phyloP scores from a whole-genome alignment of 1,139 yeast species.

The Sugiyamaella japonica region DNA sequence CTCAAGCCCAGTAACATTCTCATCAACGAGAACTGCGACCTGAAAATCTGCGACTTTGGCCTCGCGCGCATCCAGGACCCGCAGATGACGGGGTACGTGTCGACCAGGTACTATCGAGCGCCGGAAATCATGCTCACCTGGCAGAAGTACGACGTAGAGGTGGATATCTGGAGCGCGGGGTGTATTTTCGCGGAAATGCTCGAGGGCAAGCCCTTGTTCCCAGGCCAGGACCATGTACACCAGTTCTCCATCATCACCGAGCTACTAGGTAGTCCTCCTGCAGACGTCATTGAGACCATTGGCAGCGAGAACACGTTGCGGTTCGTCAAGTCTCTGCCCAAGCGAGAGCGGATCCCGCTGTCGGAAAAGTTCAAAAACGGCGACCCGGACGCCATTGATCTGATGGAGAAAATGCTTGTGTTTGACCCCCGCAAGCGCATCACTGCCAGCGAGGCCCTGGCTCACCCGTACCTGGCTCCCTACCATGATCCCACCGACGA shows the following conservation, averaged over 20 bases:
- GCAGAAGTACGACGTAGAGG: constrained; percentile 99
- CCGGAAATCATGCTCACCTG: constrained; percentile 99
- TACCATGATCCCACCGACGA: constrained; percentile 98
- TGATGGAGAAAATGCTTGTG: constrained; percentile 84
- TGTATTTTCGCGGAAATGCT: constrained; percentile 98
- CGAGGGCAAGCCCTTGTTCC: constrained; percentile 97
- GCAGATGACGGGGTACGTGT: constrained; percentile 98
- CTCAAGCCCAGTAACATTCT: constrained; percentile 89
- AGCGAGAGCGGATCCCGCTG: constrained; percentile 87
- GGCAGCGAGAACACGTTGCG: constrained; percentile 93
- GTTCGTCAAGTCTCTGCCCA: constrained; percentile 91
- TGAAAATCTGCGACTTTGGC: constrained; percentile 96
- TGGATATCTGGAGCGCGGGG: constrained; percentile 99
- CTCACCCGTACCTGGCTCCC: constrained; percentile 93
- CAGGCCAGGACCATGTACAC: constrained; percentile 98
- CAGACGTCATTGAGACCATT: constrained; percentile 92
- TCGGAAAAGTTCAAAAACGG: constrained; percentile 79
- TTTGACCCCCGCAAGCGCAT: constrained; percentile 94
- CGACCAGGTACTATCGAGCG: constrained; percentile 95
- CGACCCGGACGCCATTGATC: constrained; percentile 87
- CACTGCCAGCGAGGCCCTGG: constrained; percentile 85
- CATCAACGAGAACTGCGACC: constrained; percentile 92
- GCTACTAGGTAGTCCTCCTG: constrained; percentile 93
- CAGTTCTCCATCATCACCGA: constrained; percentile 97
- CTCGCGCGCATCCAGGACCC: constrained; percentile 97